phyloP scores from a whole-genome alignment of 495 filamentous ascomycete genomes.

The Penicillium simplicissimum region DNA sequence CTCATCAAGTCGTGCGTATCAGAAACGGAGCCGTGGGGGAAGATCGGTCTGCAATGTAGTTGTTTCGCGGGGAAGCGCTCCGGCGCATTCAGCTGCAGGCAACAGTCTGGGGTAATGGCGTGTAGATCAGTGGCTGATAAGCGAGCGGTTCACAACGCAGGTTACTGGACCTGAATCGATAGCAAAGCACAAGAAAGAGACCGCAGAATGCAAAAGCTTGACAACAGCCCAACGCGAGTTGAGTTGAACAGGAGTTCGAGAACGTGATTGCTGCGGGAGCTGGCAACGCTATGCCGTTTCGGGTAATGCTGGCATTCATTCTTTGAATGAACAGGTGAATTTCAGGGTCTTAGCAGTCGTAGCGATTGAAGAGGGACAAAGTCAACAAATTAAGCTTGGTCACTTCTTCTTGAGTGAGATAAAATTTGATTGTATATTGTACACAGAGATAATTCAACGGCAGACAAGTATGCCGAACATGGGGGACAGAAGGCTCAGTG shows the following conservation, averaged over 20 bases:
- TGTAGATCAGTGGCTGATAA: not conserved
- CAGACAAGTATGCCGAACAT: constrained; percentile 10
- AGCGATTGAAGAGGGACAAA: not conserved
- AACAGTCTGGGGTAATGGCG: constrained; percentile 16
- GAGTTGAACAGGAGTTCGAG: constrained; percentile 28
- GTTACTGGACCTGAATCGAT: constrained; percentile 2
- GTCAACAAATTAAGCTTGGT: not conserved
- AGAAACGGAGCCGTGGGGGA: constrained; percentile 20
- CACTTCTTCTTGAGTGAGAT: not conserved
- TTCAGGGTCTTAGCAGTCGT: not conserved
- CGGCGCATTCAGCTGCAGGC: constrained; percentile 41
- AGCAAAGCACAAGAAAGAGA: constrained; percentile 12
- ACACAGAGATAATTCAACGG: constrained; percentile 22
- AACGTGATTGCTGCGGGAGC: constrained; percentile 35
- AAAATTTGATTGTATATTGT: constrained; percentile 20
- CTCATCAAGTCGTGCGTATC: constrained; percentile 47
- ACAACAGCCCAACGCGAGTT: constrained; percentile 10
- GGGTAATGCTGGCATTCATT: constrained; percentile 10
- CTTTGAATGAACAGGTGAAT: not conserved
- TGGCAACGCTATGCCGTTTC: constrained; percentile 32
- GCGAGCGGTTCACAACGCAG: not conserved
- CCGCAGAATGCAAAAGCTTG: constrained; percentile 8
- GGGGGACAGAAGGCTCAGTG: not conserved
- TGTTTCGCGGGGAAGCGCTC: constrained; percentile 40
- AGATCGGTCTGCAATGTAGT: constrained; percentile 25